Base-by-base conservation (phyloP, 2,329 filamentous ascomycete genomes). In the Acephala macrosclerotiorum region DNA sequence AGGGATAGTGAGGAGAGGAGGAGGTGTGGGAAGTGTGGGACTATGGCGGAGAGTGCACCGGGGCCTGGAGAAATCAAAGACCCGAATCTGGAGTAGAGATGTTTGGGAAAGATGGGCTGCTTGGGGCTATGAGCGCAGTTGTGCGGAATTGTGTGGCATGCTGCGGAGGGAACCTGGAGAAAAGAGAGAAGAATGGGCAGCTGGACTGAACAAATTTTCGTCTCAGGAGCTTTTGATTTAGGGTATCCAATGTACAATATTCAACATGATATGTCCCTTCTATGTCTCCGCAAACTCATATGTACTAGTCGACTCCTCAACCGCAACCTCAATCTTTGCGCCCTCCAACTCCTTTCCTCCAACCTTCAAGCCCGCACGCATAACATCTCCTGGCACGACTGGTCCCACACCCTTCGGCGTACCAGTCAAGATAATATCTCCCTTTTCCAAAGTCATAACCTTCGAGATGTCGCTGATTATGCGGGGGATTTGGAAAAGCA, bases 331-430 rank as follows among this genome's bases (percentile, higher is more conserved):
- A 70, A 98, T 91, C 76, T 82, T 89, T 38, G 91, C 92, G 82
- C 96, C 92, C 77, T 94, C 89, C 36, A 98, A 80, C 81, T 96
- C 93, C 82, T 91, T 89, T 42, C 94, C 94, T 64, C 85, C 84
- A 35, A 97, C 88, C 76, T 87, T 89, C 72, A 98, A 84, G 3
- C 94, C 94, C 29, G 92, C 94, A 69, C 85, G 90, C 86, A 99
- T 93, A 36, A 95, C 84, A 80, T 99, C 94, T 2, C 96, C 96
- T 0, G 92, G 89, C 66, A 89, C 87, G 1, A 97, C 94, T 22
- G 89, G 85, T 1, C 96, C 96, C 1, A 99, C 96, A 14, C 96
- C 96, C 81, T 97, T 97, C 58, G 96, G 96, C 59, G 96, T 99
- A 20, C 96, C 96, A n/a, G 96, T 99, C 73, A 99, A 82, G 58